phyloP scores from a whole-genome alignment of 176 grass and related monocot genomes.

The Musa beccarii region DNA sequence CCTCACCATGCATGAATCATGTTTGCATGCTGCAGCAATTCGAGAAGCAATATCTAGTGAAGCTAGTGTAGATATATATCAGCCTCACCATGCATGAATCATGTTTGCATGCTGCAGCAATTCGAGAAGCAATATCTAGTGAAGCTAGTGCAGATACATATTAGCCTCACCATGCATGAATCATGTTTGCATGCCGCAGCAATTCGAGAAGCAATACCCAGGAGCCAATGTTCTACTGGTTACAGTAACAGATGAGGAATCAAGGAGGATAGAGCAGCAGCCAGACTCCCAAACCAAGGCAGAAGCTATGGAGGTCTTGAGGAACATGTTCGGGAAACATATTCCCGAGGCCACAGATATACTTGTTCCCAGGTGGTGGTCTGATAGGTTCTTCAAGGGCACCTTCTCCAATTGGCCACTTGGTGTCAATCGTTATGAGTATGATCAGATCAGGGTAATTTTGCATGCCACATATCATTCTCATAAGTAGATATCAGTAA shows the following conservation, averaged over 20 bases:
- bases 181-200: conserved; percentile 7
- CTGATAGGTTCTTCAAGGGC: conserved; percentile 54
- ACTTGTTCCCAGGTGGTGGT: conserved; percentile 56
- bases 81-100: too few relatives aligned
- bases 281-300: conserved; percentile 42
- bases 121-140: conserved; percentile 14
- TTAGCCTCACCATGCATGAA: too few relatives aligned
- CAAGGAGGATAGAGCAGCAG: conserved; percentile 54
- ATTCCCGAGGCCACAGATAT: conserved; percentile 46
- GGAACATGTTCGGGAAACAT: conserved; percentile 33
- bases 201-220: conserved; percentile 43
- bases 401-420: conserved; percentile 63
- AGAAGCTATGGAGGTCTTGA: conserved; percentile 44
- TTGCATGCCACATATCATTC: too few relatives aligned
- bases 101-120: conserved; percentile 10
- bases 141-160: too few relatives aligned
- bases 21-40: conserved; percentile 21
- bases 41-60: conserved; percentile 2
- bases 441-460: conserved; percentile 56
- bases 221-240: conserved; percentile 48
- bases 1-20: too few relatives aligned
- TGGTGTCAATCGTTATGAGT: conserved; percentile 54
- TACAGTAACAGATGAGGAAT: conserved; percentile 57
- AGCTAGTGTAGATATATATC: too few relatives aligned
- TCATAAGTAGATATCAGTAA: too few relatives aligned